Evolutionary conservation across 106 monocot species (phyloP).

Genomic region (Apostasia ramifera): DNA sequence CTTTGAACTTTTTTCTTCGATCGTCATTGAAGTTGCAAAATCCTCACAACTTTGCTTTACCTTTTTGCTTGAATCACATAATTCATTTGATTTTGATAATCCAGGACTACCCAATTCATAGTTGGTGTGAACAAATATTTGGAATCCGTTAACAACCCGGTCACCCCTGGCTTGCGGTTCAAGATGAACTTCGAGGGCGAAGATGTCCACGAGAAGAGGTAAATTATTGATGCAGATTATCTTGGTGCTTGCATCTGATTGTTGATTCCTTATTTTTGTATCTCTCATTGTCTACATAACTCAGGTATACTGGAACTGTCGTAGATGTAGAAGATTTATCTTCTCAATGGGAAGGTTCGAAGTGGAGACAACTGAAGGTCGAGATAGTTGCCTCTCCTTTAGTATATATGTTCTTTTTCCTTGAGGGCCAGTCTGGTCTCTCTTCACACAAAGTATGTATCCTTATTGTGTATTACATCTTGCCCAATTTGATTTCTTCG

Average conservation of each 20-base stretch:
- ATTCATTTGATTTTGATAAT: not conserved
- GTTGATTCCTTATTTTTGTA: too few relatives aligned
- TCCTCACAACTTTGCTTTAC: not conserved
- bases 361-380: constrained; percentile 80
- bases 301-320: constrained; percentile 68
- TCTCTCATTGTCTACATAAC: not conserved
- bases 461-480: not conserved
- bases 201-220: constrained; percentile 78
- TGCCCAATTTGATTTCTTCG: not conserved
- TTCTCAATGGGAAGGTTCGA: constrained; percentile 63
- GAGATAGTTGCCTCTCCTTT: too few relatives aligned
- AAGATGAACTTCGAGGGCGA: constrained; percentile 89
- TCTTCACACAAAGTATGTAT: too few relatives aligned
- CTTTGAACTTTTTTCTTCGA: not conserved
- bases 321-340: constrained; percentile 53
- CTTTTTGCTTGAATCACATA: not conserved
- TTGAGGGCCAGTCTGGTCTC: not conserved
- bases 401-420: not conserved
- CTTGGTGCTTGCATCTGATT: not conserved
- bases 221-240: not conserved
- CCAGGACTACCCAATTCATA: constrained; percentile 67
- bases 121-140: constrained; percentile 62
- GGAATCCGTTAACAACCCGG: constrained; percentile 43
- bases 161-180: constrained; percentile 53
- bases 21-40: not conserved